phyloP scores from a whole-genome alignment of 371 early-diverging fungal genomes.

The Circinella umbellata region DNA sequence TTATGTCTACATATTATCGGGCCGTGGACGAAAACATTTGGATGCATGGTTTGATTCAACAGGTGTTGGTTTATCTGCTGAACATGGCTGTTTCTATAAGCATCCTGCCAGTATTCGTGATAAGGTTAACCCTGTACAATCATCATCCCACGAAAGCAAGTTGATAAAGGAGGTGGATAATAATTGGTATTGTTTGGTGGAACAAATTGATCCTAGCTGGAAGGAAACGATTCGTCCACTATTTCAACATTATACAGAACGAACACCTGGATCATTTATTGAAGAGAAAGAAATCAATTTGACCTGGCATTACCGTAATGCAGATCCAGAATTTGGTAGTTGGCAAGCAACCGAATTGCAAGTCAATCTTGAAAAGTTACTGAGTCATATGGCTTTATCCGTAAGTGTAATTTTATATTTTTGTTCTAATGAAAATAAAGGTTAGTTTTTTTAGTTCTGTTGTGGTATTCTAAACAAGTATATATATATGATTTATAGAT shows the following conservation, averaged over 20 bases:
- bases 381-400: constrained; percentile 92
- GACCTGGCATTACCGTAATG: constrained; percentile 93
- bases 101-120: constrained; percentile 78
- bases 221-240: constrained; percentile 90
- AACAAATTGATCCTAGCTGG: constrained; percentile 90
- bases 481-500: constrained; percentile 46
- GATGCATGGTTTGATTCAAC: constrained; percentile 88
- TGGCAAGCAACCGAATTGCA: constrained; percentile 85
- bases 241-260: constrained; percentile 93
- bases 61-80: constrained; percentile 90
- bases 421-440: too few relatives aligned
- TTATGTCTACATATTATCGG: constrained; percentile 93
- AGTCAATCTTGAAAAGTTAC: constrained; percentile 90
- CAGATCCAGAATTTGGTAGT: constrained; percentile 88
- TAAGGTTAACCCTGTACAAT: constrained; percentile 35
- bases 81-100: constrained; percentile 96
- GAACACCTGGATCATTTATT: constrained; percentile 93
- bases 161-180: constrained; percentile 58
- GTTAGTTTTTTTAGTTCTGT: too few relatives aligned
- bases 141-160: constrained; percentile 63
- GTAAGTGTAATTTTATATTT: constrained; percentile 38
- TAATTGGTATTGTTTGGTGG: constrained; percentile 88
- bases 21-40: constrained; percentile 82
- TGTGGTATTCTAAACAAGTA: not conserved
- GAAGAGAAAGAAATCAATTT: constrained; percentile 91